phyloP scores from a whole-genome alignment of 2,329 filamentous ascomycete genomes.

The Myriosclerotinia scirpicola region DNA sequence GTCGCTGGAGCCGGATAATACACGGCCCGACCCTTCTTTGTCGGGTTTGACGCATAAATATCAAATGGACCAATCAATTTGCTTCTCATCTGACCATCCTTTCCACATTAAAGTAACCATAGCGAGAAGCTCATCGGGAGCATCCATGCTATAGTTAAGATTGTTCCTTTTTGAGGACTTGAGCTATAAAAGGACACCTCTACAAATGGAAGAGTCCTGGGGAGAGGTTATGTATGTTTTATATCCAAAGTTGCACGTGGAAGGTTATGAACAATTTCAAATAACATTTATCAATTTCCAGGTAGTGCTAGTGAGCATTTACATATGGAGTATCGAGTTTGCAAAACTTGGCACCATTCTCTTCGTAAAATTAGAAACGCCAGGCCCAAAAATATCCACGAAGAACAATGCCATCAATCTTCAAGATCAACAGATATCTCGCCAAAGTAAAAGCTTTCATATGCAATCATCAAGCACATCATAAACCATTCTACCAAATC shows the following conservation, averaged over 20 bases:
- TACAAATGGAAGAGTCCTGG: neutral
- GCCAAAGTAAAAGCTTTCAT: constrained; percentile 19
- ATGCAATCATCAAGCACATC: constrained; percentile 22
- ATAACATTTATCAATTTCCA: constrained; percentile 9
- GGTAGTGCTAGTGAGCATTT: constrained; percentile 4
- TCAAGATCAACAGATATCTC: neutral
- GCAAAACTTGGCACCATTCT: constrained; percentile 8
- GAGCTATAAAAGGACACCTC: neutral
- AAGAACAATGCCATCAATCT: constrained; percentile 18
- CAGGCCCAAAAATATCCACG: constrained; percentile 18
- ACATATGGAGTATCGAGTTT: constrained; percentile 13
- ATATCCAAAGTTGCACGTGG: too few relatives aligned
- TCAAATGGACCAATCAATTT: constrained; percentile 10
- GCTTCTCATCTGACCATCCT: neutral
- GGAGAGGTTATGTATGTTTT: neutral
- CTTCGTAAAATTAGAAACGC: constrained; percentile 19
- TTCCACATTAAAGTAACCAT: neutral
- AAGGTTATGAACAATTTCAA: neutral
- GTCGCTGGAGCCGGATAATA: constrained; percentile 22
- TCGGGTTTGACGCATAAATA: constrained; percentile 6
- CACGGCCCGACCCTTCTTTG: constrained; percentile 16
- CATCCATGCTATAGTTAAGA: neutral
- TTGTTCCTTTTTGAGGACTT: neutral
- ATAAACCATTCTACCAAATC: constrained; percentile 23
- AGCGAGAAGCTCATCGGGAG: neutral